These are phyloP conservation scores for Wilhelminamyces savonicus DNA, from an alignment of 805 yeast species.

Conservation along the genomic window DNA sequence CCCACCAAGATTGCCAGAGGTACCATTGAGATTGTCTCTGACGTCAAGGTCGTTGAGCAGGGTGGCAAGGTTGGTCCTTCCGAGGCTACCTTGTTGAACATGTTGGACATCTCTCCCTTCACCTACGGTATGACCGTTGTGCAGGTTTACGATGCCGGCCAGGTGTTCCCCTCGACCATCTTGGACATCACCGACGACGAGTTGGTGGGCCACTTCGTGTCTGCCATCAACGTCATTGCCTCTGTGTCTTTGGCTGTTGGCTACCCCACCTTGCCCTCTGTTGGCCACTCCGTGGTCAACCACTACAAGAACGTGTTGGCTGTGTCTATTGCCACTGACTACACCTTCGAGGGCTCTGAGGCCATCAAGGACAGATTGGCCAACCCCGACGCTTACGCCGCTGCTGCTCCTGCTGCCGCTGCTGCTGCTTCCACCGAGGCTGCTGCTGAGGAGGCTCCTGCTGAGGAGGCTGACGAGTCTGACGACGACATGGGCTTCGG, in stretches of 20 bases:
- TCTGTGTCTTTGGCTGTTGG: slow-evolving; percentile 94
- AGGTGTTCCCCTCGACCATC: slow-evolving; percentile 93
- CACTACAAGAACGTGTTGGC: slow-evolving; percentile 98
- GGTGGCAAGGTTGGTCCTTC: slow-evolving; percentile 95
- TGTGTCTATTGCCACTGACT: slow-evolving; percentile 96
- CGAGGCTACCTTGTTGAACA: slow-evolving; percentile 97
- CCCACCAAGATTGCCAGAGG: slow-evolving; percentile 99
- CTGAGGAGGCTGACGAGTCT: slow-evolving; percentile 62
- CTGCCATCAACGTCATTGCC: slow-evolving; percentile 92
- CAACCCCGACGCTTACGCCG: slow-evolving; percentile 99
- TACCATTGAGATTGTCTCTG: slow-evolving; percentile 98
- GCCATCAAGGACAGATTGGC: slow-evolving; percentile 98
- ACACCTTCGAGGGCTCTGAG: slow-evolving; percentile 99
- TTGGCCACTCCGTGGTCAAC: slow-evolving; percentile 98
- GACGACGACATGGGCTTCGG: slow-evolving; percentile 98
- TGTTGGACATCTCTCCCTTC: slow-evolving; percentile 99
- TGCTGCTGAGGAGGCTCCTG: slow-evolving; percentile 66
- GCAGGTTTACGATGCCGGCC: slow-evolving; percentile 98
- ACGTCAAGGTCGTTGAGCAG: slow-evolving; percentile 88
- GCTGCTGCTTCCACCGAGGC: slow-evolving; percentile 58
- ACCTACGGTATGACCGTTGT: slow-evolving; percentile 96
- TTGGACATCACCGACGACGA: slow-evolving; percentile 98
- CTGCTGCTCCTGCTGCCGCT: slow-evolving; percentile 97
- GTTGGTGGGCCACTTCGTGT: slow-evolving; percentile 83
- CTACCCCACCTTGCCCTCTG: slow-evolving; percentile 99